Conservation (phyloP, 176 grass and related monocot species). For the Tuctoria greenei region DNA sequence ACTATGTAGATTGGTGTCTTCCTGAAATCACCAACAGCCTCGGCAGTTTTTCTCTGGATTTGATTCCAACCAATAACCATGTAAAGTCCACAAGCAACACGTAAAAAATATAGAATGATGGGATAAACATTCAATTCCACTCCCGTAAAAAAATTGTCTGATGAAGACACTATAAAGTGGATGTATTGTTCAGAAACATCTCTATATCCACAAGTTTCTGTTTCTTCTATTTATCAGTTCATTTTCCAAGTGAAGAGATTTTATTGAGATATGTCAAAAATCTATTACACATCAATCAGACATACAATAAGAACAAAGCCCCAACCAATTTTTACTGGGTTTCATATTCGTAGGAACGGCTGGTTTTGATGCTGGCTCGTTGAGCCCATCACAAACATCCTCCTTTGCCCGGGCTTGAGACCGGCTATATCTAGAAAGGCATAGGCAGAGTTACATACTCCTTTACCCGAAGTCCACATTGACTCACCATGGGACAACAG, state of each 20-base stretch:
- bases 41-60: slow-evolving; percentile 31
- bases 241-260: neutral
- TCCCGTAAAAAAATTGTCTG: neutral
- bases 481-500: neutral
- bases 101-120: neutral
- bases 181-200: neutral
- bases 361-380: too few species aligned
- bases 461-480: too few species aligned
- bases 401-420: too few species aligned
- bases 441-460: too few species aligned
- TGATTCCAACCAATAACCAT: slow-evolving; percentile 9
- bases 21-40: slow-evolving; percentile 35
- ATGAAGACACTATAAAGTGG: neutral
- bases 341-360: too few species aligned
- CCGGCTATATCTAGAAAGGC: too few species aligned
- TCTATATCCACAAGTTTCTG: neutral
- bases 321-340: too few species aligned
- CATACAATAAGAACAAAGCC: too few species aligned
- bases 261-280: neutral
- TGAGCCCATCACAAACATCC: too few species aligned
- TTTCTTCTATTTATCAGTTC: neutral
- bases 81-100: neutral
- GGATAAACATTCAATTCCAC: neutral
- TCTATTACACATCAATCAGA: neutral
- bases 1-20: slow-evolving; percentile 50